Conservation (phyloP, 164 flowering plant genomes). For the Taxillus chinensis region DNA sequence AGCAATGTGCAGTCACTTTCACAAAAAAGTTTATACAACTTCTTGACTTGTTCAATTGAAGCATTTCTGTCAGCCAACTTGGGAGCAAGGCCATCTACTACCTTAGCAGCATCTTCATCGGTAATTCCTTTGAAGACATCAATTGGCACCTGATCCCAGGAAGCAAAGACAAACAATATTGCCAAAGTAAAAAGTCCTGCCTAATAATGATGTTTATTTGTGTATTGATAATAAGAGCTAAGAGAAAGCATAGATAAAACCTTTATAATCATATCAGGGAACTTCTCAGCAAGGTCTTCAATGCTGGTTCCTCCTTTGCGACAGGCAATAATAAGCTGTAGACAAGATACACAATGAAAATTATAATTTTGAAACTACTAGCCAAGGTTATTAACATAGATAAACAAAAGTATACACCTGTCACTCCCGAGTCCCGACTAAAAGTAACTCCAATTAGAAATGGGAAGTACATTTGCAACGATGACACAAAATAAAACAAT, state of each 20-base stretch:
- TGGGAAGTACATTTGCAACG: not conserved
- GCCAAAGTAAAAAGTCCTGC: too few relatives aligned
- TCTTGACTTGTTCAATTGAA: conserved; percentile 94
- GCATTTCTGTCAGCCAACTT: conserved; percentile 61
- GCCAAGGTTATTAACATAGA: not conserved
- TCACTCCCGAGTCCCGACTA: not conserved
- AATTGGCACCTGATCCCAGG: conserved; percentile 71
- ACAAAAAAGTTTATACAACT: conserved; percentile 75
- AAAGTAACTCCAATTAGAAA: not conserved
- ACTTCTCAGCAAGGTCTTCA: conserved; percentile 98
- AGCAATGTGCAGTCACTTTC: conserved; percentile 83
- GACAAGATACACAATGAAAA: conserved; percentile 6
- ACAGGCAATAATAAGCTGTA: conserved; percentile 87
- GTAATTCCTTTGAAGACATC: conserved; percentile 93
- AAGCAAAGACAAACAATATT: not conserved
- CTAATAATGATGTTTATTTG: too few relatives aligned
- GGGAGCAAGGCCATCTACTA: conserved; percentile 93
- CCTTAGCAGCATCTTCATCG: conserved; percentile 98
- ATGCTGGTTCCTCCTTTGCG: conserved; percentile 96
- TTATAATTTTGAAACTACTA: not conserved
- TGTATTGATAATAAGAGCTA: not conserved
- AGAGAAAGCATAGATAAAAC: conserved; percentile 16
- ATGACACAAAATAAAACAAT: not conserved
- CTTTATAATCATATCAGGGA: conserved; percentile 93
- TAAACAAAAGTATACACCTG: not conserved